phyloP scores from a whole-genome alignment of 371 early-diverging fungal species.

The Mortierella sp. region DNA sequence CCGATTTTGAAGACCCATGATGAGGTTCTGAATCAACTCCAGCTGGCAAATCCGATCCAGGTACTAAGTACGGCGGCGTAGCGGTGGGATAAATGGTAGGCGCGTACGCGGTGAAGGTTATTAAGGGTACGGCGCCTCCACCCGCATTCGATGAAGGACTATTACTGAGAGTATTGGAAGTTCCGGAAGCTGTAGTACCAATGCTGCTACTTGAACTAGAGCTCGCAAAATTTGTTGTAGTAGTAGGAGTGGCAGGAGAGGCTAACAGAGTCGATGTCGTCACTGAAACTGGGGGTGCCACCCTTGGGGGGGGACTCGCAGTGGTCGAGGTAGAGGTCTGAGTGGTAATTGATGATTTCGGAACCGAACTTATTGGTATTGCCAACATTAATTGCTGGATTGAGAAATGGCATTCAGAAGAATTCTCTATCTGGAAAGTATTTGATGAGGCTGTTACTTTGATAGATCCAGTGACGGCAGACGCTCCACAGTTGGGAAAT shows the following conservation, averaged over 20 bases:
- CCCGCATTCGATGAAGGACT: too few species aligned
- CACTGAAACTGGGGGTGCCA: neutral
- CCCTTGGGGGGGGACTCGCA: neutral
- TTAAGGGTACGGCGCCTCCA: too few species aligned
- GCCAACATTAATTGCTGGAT: neutral
- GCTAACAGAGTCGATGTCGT: too few species aligned
- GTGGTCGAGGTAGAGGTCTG: neutral
- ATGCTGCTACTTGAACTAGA: too few species aligned
- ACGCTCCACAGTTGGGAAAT: slow-evolving; percentile 27
- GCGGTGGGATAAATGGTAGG: too few species aligned
- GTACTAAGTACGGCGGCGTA: too few species aligned
- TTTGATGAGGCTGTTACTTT: slow-evolving; percentile 1
- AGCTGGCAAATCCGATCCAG: neutral
- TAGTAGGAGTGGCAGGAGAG: too few species aligned
- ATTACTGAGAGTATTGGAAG: too few species aligned
- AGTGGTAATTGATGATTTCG: neutral
- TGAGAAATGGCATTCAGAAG: neutral
- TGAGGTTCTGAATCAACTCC: neutral
- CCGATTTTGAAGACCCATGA: neutral
- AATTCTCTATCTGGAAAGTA: neutral
- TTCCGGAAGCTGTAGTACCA: too few species aligned
- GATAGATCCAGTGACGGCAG: slow-evolving; percentile 12
- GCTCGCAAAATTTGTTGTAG: too few species aligned
- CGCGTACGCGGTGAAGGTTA: too few species aligned
- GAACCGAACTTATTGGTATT: neutral